Base-by-base conservation (phyloP, 2,329 filamentous ascomycete species). In the Torrubiellomyces zombiae region DNA sequence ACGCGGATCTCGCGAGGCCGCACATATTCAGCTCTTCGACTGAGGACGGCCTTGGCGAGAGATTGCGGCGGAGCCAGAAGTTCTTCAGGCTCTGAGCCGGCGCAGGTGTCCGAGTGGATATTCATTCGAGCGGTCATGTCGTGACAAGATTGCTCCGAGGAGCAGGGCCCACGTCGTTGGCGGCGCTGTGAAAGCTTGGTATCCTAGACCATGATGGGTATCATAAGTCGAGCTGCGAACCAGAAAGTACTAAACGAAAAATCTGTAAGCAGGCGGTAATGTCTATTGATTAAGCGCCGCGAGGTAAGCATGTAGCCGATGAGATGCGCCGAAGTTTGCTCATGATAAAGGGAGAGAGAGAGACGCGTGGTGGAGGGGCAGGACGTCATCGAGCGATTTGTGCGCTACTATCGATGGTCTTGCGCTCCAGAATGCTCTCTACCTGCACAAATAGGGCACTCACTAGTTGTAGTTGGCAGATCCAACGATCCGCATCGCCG, bases 1-100 rank as follows among this genome's bases (percentile, higher is more conserved):
- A 98, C 67, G 35, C 74, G 75, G 38, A 93, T 69, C 25, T 66
- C 66, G 45, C 74, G 74, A 21, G 73, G 67, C 18, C 73, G 68
- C 14, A 77, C 75, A 47, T 85, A 98, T 47, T 95, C 85, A 24
- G 67, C 55, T 40, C 74, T 68, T 27, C 89, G 68, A 19, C 77
- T 72, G 43, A 75, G 67, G 19, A 95, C 58, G 16, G 68, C 67
- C 32, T 57, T 59, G 22, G 67, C 67, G n/a, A 76, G 62, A 4
- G 69, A 73, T 26, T 63, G 58, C 1, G 63, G 66, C 18, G 54
- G 59, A 9, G 58, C 48, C 12, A 36, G 37, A 3, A 54, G 38
- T 18, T 68, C 60, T 27, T 50, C 50, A 7, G 51, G 44, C 11
- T 67, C 62, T 17, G 53, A 49, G 11, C 32, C 36, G 23, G 41